Evolutionary conservation across 345 rosid species (phyloP).

Genomic region (Aethionema arabicum): DNA sequence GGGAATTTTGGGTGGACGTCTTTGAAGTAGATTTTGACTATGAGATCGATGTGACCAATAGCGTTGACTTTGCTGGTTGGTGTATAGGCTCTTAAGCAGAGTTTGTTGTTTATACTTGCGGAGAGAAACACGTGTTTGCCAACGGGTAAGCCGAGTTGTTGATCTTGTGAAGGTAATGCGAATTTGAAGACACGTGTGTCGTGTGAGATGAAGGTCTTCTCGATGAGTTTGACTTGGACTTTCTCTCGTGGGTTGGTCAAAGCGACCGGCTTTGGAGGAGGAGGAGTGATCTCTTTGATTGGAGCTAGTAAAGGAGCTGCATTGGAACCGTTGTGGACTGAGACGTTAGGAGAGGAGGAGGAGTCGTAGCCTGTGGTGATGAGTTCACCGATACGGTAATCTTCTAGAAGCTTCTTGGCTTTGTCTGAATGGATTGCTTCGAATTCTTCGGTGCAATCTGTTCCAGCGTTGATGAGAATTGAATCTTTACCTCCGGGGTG

Average conservation of each 20-base stretch:
- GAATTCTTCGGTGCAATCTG: constrained; percentile 93
- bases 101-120: constrained; percentile 60
- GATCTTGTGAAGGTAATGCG: constrained; percentile 70
- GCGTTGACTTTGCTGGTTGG: constrained; percentile 66
- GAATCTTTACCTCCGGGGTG: constrained; percentile 93
- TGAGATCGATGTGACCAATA: constrained; percentile 74
- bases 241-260: constrained; percentile 77
- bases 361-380: constrained; percentile 65
- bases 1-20: constrained; percentile 76
- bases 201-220: constrained; percentile 68
- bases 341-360: constrained; percentile 79
- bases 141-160: constrained; percentile 65
- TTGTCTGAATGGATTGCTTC: constrained; percentile 92
- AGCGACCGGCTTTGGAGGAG: constrained; percentile 47
- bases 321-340: constrained; percentile 62
- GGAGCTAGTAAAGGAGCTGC: constrained; percentile 49
- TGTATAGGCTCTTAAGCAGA: constrained; percentile 87
- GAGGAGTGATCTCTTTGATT: constrained; percentile 49
- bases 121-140: constrained; percentile 89
- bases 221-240: constrained; percentile 68
- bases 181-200: constrained; percentile 67
- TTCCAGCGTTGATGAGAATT: constrained; percentile 83
- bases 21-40: constrained; percentile 79
- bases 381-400: constrained; percentile 73
- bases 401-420: constrained; percentile 79